Evolutionary conservation across 1,284 basidiomycete species (phyloP).

Genomic region (Grifola frondosa): DNA sequence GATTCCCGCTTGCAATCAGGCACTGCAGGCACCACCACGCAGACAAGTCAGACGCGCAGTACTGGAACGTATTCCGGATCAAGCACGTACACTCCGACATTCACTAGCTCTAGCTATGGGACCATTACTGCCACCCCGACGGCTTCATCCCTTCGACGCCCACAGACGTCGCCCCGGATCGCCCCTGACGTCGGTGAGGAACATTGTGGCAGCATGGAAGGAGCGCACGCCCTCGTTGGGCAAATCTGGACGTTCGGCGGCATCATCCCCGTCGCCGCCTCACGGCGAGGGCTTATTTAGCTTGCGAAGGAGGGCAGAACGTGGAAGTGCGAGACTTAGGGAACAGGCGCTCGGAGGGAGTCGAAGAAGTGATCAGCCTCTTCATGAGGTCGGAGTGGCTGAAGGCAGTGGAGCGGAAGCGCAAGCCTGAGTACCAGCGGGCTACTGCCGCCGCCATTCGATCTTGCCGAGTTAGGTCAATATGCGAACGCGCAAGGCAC

Average conservation of each 20-base stretch:
- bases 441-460: constrained; percentile 44
- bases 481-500: constrained; percentile 33
- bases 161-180: constrained; percentile 62
- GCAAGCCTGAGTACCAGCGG: constrained; percentile 31
- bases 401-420: constrained; percentile 24
- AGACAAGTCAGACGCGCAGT: constrained; percentile 28
- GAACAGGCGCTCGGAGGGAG: constrained; percentile 29
- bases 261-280: constrained; percentile 33
- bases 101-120: constrained; percentile 31
- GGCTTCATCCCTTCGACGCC: constrained; percentile 45
- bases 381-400: constrained; percentile 9
- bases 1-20: constrained; percentile 36
- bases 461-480: constrained; percentile 45
- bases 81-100: constrained; percentile 26
- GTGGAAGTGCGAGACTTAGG: constrained; percentile 41
- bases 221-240: constrained; percentile 52
- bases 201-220: constrained; percentile 80
- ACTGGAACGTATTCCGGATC: too few species aligned
- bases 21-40: constrained; percentile 36
- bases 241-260: constrained; percentile 31
- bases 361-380: constrained; percentile 11
- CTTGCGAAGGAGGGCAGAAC: constrained; percentile 56
- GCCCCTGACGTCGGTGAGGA: constrained; percentile 70
- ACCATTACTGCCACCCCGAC: constrained; percentile 33
- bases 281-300: constrained; percentile 58